phyloP scores from a whole-genome alignment of 1,139 yeast genomes.

The Pichia sp. region DNA sequence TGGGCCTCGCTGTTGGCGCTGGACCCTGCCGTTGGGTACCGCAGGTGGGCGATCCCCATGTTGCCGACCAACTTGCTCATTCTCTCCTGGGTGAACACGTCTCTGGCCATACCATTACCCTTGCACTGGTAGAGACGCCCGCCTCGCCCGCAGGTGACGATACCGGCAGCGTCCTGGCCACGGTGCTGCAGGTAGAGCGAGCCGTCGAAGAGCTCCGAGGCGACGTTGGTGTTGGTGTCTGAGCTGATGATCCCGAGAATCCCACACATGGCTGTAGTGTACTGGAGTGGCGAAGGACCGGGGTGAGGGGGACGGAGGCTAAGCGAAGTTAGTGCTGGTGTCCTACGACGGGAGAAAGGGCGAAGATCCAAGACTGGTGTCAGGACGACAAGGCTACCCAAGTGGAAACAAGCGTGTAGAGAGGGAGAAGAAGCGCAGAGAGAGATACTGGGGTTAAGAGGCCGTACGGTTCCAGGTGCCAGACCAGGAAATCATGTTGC shows the following conservation, averaged over 20 bases:
- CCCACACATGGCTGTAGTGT: constrained; percentile 74
- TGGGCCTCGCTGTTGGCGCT: constrained; percentile 97
- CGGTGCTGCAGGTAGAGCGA: constrained; percentile 92
- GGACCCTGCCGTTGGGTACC: constrained; percentile 99
- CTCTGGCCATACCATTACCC: constrained; percentile 99
- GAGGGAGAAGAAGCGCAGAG: not conserved
- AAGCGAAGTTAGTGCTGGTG: not conserved
- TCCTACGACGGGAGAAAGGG: not conserved
- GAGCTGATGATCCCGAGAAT: constrained; percentile 84
- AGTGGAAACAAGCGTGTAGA: not conserved
- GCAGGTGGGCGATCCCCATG: constrained; percentile 91
- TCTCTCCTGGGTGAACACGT: constrained; percentile 83
- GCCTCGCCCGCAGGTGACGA: constrained; percentile 89
- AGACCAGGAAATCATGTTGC: not conserved
- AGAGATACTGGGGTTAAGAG: not conserved
- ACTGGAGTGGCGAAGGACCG: not conserved
- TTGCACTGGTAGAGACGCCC: constrained; percentile 96
- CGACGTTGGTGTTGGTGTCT: constrained; percentile 67
- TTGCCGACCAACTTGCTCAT: constrained; percentile 80
- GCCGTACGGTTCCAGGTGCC: no score
- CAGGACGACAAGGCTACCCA: not conserved
- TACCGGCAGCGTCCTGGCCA: constrained; percentile 99
- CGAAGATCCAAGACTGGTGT: not conserved
- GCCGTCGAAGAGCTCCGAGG: constrained; percentile 89
- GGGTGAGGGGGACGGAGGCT: not conserved